phyloP scores from a whole-genome alignment of 768 basidiomycete genomes.

The Mycena amicta region DNA sequence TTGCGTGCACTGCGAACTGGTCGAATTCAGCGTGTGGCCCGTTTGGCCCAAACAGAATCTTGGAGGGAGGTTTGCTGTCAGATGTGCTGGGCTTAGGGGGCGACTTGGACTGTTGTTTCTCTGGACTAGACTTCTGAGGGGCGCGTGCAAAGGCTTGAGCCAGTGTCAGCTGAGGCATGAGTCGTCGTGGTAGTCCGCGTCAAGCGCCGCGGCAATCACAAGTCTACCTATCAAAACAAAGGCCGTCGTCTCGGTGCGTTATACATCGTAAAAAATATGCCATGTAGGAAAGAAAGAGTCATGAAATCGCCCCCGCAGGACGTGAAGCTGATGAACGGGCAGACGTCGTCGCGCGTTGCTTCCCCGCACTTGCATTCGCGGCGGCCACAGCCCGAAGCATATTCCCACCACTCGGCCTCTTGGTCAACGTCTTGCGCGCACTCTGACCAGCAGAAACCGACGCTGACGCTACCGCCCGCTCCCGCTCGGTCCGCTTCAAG shows the following conservation, averaged over 20 bases:
- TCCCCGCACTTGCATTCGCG: conserved; percentile 22
- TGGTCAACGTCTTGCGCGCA: conserved; percentile 14
- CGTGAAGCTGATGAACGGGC: neutral
- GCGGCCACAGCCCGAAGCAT: conserved; percentile 20
- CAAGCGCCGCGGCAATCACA: neutral
- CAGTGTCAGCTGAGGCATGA: conserved; percentile 19
- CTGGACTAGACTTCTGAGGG: neutral
- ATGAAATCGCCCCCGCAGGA: neutral
- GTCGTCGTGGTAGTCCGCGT: too few species aligned
- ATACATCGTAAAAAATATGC: neutral
- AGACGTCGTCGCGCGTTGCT: conserved; percentile 1
- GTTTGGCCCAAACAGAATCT: conserved; percentile 22
- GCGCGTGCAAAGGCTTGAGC: conserved; percentile 17
- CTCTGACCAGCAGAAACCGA: neutral
- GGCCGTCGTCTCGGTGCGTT: neutral
- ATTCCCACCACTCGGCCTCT: conserved; percentile 22
- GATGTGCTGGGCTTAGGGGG: neutral
- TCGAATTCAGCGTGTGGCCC: conserved; percentile 42
- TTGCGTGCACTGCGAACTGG: conserved; percentile 45
- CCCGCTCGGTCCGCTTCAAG: conserved; percentile 58
- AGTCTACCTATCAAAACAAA: neutral
- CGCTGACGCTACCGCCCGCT: conserved; percentile 22
- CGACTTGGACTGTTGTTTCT: neutral
- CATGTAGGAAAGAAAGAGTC: neutral
- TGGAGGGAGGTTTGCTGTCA: conserved; percentile 4